phyloP scores from a whole-genome alignment of 2,329 filamentous ascomycete genomes.

The Venturia pyrina region DNA sequence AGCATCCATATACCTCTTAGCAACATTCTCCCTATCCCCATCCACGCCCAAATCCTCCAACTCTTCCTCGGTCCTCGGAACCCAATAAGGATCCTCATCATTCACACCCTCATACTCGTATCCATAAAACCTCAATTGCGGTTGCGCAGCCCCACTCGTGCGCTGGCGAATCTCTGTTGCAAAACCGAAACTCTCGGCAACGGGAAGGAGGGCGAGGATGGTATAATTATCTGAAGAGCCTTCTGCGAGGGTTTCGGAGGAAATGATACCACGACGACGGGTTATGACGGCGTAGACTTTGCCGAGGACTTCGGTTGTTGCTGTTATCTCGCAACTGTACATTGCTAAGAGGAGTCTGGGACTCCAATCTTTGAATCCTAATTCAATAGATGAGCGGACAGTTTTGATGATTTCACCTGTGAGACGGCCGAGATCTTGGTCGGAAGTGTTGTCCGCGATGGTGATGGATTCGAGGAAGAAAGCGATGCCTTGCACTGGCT shows the following conservation, averaged over 20 bases:
- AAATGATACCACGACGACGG: conserved; percentile 76
- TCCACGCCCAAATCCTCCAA: conserved; percentile 91
- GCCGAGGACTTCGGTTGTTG: conserved; percentile 71
- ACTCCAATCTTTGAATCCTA: conserved; percentile 90
- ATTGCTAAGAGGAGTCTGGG: conserved; percentile 92
- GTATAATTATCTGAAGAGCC: conserved; percentile 97
- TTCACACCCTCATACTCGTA: conserved; percentile 47
- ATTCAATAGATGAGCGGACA: conserved; percentile 70
- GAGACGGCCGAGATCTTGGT: conserved; percentile 59
- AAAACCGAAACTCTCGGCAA: conserved; percentile 93
- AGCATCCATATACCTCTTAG: conserved; percentile 88
- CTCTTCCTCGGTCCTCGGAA: conserved; percentile 91
- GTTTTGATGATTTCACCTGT: conserved; percentile 91
- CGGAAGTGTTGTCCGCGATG: conserved; percentile 44
- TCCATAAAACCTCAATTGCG: conserved; percentile 86
- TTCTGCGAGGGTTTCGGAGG: conserved; percentile 85
- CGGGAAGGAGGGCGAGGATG: conserved; percentile 76
- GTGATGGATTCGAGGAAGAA: conserved; percentile 77
- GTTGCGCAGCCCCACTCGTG: conserved; percentile 79
- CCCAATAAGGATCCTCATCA: conserved; percentile 77
- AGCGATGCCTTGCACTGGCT: conserved; percentile 87
- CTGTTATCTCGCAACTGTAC: conserved; percentile 83
- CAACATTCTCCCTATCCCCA: conserved; percentile 90
- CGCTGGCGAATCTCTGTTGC: conserved; percentile 92
- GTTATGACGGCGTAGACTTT: conserved; percentile 98